Percentiles rank a stretch among this genome's conserved stretches.
Conservation (phyloP, 2,329 filamentous ascomycete species). For the Epichloe elymi region DNA sequence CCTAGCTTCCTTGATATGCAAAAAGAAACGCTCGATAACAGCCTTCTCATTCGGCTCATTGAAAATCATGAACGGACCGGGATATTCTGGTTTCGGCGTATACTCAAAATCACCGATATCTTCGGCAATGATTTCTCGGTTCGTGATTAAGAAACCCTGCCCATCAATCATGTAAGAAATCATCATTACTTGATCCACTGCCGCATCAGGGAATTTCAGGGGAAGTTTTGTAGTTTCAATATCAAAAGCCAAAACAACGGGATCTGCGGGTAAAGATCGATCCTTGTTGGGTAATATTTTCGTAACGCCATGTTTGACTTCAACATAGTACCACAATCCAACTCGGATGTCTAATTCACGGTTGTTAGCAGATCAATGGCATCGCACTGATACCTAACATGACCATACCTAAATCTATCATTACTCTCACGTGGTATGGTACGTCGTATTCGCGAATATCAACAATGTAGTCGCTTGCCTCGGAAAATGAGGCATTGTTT, state of each 20-base stretch:
- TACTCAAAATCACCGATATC: slow-evolving; percentile 98
- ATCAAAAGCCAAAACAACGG: slow-evolving; percentile 97
- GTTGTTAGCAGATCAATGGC: slow-evolving; percentile 11
- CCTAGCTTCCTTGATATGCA: slow-evolving; percentile 85
- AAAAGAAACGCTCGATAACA: slow-evolving; percentile 81
- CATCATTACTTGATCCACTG: slow-evolving; percentile 98
- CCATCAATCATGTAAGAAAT: slow-evolving; percentile 99
- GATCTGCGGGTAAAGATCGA: slow-evolving; percentile 78
- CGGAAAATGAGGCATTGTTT: slow-evolving; percentile 60
- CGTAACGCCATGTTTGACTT: slow-evolving; percentile 81
- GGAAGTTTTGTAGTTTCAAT: slow-evolving; percentile 96
- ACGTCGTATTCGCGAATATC: slow-evolving; percentile 99
- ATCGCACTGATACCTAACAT: slow-evolving; percentile 4
- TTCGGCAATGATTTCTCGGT: slow-evolving; percentile 93
- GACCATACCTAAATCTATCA: slow-evolving; percentile 74
- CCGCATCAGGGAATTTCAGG: slow-evolving; percentile 90
- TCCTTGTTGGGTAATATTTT: slow-evolving; percentile 78
- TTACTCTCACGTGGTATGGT: slow-evolving; percentile 96
- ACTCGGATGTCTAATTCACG: slow-evolving; percentile 65
- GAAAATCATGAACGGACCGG: slow-evolving; percentile 92
- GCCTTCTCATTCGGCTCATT: slow-evolving; percentile 91
- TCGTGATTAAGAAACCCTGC: slow-evolving; percentile 94
- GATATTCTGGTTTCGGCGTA: slow-evolving; percentile 92
- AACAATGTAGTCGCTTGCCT: slow-evolving; percentile 93
- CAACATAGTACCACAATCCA: slow-evolving; percentile 93